Conservation (phyloP, 73 alveolate genomes). For the Durusdinium trenchii region DNA sequence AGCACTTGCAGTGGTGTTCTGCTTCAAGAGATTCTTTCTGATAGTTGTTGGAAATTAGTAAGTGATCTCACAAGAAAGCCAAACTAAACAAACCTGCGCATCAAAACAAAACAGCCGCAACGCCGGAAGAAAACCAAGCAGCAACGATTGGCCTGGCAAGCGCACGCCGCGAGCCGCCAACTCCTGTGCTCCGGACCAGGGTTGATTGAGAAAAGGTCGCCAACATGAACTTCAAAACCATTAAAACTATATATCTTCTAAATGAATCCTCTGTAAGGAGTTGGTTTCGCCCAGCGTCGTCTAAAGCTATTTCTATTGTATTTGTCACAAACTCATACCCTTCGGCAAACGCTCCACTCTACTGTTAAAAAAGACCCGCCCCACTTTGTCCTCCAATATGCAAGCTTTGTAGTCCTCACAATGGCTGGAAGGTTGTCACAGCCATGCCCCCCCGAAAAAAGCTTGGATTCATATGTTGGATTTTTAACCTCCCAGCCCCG, state of each 20-base stretch:
- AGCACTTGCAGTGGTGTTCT: too few relatives aligned
- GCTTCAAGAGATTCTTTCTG: too few relatives aligned
- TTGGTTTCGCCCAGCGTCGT: background rate
- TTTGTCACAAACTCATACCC: background rate
- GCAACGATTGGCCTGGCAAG: background rate
- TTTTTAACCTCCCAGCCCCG: background rate
- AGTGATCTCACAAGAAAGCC: too few relatives aligned
- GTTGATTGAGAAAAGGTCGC: background rate
- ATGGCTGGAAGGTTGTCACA: too few relatives aligned
- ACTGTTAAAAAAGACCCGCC: too few relatives aligned
- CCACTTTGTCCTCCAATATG: slow-evolving; percentile 45
- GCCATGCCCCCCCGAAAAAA: background rate
- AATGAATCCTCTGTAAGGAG: background rate
- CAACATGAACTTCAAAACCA: background rate
- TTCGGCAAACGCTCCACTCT: background rate
- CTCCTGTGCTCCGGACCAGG: background rate
- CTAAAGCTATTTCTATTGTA: background rate
- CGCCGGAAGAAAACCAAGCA: too few relatives aligned
- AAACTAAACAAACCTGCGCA: too few relatives aligned
- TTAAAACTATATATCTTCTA: background rate
- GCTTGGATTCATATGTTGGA: background rate
- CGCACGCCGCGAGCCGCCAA: slow-evolving; percentile 39
- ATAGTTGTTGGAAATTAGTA: too few relatives aligned
- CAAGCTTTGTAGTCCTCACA: slow-evolving; percentile 71
- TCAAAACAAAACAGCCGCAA: too few relatives aligned